Conservation (phyloP, 2,329 filamentous ascomycete genomes). For the Lachnellula arida region DNA sequence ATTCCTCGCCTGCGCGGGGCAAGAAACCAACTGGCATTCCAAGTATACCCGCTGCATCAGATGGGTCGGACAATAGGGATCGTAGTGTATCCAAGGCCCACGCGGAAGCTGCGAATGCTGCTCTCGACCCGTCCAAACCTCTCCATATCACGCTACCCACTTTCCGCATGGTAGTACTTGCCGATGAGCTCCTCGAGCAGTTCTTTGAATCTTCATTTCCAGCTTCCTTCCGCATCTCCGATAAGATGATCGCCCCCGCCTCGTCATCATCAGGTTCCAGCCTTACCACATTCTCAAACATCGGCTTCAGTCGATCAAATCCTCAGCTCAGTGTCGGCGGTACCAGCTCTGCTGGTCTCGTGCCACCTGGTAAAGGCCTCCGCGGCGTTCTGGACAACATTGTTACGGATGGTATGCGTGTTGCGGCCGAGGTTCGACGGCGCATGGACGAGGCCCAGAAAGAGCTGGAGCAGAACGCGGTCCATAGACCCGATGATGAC, state of each 20-base stretch:
- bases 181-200: slow-evolving; percentile 90
- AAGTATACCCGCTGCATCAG: slow-evolving; percentile 16
- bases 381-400: slow-evolving; percentile 95
- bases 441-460: slow-evolving; percentile 94
- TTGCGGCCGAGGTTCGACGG: slow-evolving; percentile 85
- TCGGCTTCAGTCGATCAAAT: slow-evolving; percentile 51
- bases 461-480: slow-evolving; percentile 79
- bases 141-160: slow-evolving; percentile 94
- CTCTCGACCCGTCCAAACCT: slow-evolving; percentile 87
- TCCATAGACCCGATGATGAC: slow-evolving; percentile 63
- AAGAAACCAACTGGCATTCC: slow-evolving; percentile 27
- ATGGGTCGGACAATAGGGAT: slow-evolving; percentile 11
- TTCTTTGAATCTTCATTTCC: slow-evolving; percentile 98
- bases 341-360: slow-evolving; percentile 27
- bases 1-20: slow-evolving; percentile 38
- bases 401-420: slow-evolving; percentile 93
- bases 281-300: slow-evolving; percentile 79
- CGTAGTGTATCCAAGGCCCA: slow-evolving; percentile 55
- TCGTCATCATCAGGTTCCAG: slow-evolving; percentile 55
- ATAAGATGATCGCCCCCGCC: slow-evolving; percentile 43
- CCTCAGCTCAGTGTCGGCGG: slow-evolving; percentile 34
- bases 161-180: slow-evolving; percentile 97
- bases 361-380: slow-evolving; percentile 61
- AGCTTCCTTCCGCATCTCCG: slow-evolving; percentile 82
- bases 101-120: slow-evolving; percentile 77